Base-by-base conservation (phyloP, 768 basidiomycete species). In the Psilocybe azurescens region DNA sequence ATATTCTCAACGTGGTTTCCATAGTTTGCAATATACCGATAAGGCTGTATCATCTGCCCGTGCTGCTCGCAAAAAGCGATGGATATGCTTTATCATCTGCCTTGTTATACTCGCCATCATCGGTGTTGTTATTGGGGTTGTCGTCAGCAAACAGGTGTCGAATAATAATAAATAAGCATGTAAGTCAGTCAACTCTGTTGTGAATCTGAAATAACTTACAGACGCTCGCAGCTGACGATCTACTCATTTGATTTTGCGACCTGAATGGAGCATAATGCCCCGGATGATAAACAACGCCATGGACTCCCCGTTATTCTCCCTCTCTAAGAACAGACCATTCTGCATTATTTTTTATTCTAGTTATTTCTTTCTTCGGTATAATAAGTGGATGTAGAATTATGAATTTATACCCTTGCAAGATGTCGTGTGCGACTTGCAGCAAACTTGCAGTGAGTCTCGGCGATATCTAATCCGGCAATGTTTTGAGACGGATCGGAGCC, bases 11-110 rank as follows among this genome's bases (percentile, higher is more conserved):
- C 51, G 44, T 62, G 56, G 66, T 61, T 62, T 28, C 49, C 20
- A 36, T 41, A 97, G 95, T 62, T 76, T 94, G 55, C 80, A 83
- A 64, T 91, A 97, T 73, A 93, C 94, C 1, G 87, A 91, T 51
- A 92, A 91, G 70, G 97, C 96, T 6, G 91, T 98, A 56, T 80
- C 77, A 39, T 94, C 91, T 39, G 97, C 97, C 20, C 85, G 91
- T 32, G 85, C 90, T 33, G 97, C 97, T 20, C 89, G 97, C 62
- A 94, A 90, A 77, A 98, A 97, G 85, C 89, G 95, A 70, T 97
- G 95, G 95, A 96, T 97, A 73, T 98, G 96, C 79, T 97, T 97
- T 83, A 72, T 87, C 77, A 86, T 94, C 62, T 71, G 76, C 59
- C 70, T 95, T 59, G 70, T 93, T 60, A 70, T 95, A 57, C 79